These are phyloP conservation scores for Sporopachydermia lactativora DNA, from an alignment of 805 yeast species.

Conservation along the genomic window DNA sequence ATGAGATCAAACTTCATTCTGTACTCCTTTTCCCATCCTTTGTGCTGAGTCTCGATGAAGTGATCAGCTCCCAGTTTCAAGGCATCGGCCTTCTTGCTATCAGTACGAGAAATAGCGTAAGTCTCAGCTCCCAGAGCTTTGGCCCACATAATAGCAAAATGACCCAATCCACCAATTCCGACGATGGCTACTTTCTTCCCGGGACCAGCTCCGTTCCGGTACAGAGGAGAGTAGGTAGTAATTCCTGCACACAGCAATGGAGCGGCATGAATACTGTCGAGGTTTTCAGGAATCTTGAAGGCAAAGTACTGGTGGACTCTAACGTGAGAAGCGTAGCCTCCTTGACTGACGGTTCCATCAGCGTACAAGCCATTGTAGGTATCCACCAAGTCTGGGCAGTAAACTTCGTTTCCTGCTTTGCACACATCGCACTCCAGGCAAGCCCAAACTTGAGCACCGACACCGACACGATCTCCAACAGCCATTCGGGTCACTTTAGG, in stretches of 20 bases:
- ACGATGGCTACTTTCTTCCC: slow-evolving; percentile 43
- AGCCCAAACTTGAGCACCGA: slow-evolving; percentile 55
- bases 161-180: slow-evolving; percentile 60
- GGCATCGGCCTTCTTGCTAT: slow-evolving; percentile 37
- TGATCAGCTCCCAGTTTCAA: slow-evolving; percentile 39
- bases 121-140: slow-evolving; percentile 52
- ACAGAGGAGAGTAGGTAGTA: slow-evolving; percentile 56
- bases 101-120: slow-evolving; percentile 38
- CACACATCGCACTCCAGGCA: slow-evolving; percentile 55
- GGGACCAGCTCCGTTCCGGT: slow-evolving; percentile 30
- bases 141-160: slow-evolving; percentile 46
- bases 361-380: slow-evolving; percentile 39
- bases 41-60: slow-evolving; percentile 33
- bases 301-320: slow-evolving; percentile 51
- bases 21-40: slow-evolving; percentile 21
- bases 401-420: slow-evolving; percentile 35
- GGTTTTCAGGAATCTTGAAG: slow-evolving; percentile 44
- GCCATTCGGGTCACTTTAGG: slow-evolving; percentile 29
- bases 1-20: slow-evolving; percentile 32
- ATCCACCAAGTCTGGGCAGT: slow-evolving; percentile 33
- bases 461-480: slow-evolving; percentile 67
- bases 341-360: slow-evolving; percentile 36
- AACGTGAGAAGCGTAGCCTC: slow-evolving; percentile 58
- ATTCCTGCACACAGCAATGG: slow-evolving; percentile 71
- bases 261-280: slow-evolving; percentile 43